phyloP scores from a whole-genome alignment of 202 grass and related monocot species.

The Saccharum hybrid region DNA sequence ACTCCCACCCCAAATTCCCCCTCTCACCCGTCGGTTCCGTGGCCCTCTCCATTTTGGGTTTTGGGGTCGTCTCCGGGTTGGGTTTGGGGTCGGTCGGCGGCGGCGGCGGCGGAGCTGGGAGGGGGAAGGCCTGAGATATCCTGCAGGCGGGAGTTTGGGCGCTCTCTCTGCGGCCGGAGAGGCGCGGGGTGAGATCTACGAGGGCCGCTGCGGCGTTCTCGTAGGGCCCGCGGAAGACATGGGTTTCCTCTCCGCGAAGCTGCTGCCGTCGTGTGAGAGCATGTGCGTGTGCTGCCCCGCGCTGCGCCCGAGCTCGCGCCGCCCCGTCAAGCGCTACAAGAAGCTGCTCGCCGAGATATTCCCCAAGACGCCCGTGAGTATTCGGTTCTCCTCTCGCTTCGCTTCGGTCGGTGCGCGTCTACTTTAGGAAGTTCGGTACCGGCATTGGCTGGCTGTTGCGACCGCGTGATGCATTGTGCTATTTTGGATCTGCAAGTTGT shows the following conservation, averaged over 20 bases:
- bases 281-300: constrained; percentile 98
- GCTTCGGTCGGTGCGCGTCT: not conserved
- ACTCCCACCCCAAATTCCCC: not conserved
- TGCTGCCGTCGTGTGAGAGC: constrained; percentile 89
- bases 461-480: constrained; percentile 3
- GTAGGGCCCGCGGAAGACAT: constrained; percentile 40
- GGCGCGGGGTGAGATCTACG: constrained; percentile 34
- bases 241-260: constrained; percentile 84
- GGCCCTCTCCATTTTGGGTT: constrained; percentile 2
- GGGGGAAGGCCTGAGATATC: not conserved
- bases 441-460: constrained; percentile 32
- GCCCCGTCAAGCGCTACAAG: constrained; percentile 98
- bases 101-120: constrained; percentile 8
- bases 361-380: constrained; percentile 77
- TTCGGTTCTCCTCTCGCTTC: not conserved
- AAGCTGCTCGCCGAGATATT: constrained; percentile 98
- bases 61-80: constrained; percentile 4
- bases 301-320: constrained; percentile 87
- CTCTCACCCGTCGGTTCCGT: not conserved
- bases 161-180: not conserved
- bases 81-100: constrained; percentile 25
- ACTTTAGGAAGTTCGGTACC: not conserved
- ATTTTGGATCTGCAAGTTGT: constrained; percentile 39
- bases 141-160: not conserved
- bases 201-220: not conserved